Percentiles rank a stretch among this genome's conserved stretches.
These are phyloP conservation scores for Lagenaria siceraria DNA, from an alignment of 306 rosid species.

Conservation along the genomic window DNA sequence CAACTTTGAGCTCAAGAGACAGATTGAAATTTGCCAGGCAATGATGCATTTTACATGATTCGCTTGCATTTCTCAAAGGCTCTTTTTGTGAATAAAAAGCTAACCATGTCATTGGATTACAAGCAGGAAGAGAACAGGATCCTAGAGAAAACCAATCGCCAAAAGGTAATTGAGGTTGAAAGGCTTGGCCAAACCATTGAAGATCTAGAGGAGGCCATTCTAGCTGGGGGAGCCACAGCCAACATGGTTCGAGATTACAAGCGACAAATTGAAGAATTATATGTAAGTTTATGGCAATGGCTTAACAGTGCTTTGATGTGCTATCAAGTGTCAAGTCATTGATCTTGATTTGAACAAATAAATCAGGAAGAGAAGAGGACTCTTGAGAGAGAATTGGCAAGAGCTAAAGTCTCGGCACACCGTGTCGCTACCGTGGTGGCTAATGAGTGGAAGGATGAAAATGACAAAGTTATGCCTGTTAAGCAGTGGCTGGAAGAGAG, in stretches of 20 bases:
- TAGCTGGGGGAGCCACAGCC: conserved; percentile 64
- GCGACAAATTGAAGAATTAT: conserved; percentile 54
- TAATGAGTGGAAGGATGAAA: conserved; percentile 95
- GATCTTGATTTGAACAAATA: conserved; percentile 7
- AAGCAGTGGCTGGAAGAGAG: conserved; percentile 94
- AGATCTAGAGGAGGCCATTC: conserved; percentile 77
- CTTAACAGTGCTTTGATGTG: not conserved
- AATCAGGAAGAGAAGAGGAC: conserved; percentile 83
- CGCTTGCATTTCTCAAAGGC: not conserved
- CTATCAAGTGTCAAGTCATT: not conserved
- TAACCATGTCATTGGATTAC: conserved; percentile 12
- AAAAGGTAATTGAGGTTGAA: conserved; percentile 79
- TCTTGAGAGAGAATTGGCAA: conserved; percentile 80
- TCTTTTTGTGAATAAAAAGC: not conserved
- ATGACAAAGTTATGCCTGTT: conserved; percentile 85
- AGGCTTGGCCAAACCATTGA: conserved; percentile 84
- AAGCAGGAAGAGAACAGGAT: conserved; percentile 89
- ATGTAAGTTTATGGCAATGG: conserved; percentile 27
- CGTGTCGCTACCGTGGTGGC: conserved; percentile 78
- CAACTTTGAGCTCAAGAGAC: conserved; percentile 84
- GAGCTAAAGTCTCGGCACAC: conserved; percentile 68
- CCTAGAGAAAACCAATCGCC: conserved; percentile 78
- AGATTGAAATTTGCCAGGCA: conserved; percentile 96
- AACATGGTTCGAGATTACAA: conserved; percentile 63
- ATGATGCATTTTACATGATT: not conserved